Evolutionary conservation across 1,284 basidiomycete genomes (phyloP).

Genomic region (Pseudozyma sp.): DNA sequence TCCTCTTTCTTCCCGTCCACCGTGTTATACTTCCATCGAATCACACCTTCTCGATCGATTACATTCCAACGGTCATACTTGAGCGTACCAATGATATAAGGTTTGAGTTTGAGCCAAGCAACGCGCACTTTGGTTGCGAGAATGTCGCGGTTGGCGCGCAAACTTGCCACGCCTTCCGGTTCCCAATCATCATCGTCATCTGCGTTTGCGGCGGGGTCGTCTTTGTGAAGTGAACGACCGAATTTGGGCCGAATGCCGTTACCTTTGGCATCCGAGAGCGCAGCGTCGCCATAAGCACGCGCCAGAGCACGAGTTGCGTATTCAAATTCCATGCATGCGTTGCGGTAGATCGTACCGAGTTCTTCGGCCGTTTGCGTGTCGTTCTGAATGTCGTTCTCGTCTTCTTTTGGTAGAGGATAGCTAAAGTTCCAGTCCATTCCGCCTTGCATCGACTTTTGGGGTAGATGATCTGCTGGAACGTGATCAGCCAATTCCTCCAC

Average conservation of each 20-base stretch:
- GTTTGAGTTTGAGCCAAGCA: constrained; percentile 58
- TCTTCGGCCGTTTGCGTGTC: constrained; percentile 36
- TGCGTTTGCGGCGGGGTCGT: constrained; percentile 4
- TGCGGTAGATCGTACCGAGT: constrained; percentile 33
- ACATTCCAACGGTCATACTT: constrained; percentile 55
- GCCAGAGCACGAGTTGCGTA: constrained; percentile 52
- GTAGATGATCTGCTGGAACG: constrained; percentile 53
- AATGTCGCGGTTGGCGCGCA: constrained; percentile 60
- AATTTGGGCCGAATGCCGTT: constrained; percentile 27
- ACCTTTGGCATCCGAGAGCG: constrained; percentile 32
- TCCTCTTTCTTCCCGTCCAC: constrained; percentile 48
- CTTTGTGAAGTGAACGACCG: constrained; percentile 16
- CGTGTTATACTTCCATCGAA: constrained; percentile 56
- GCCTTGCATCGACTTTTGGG: constrained; percentile 53
- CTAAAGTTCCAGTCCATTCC: constrained; percentile 54
- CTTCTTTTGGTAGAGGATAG: constrained; percentile 45
- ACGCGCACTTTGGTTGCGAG: constrained; percentile 62
- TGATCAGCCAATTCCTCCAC: constrained; percentile 57
- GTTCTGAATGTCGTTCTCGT: constrained; percentile 57
- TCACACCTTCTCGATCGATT: constrained; percentile 44
- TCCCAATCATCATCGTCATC: constrained; percentile 51
- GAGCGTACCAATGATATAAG: constrained; percentile 58
- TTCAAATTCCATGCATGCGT: constrained; percentile 55
- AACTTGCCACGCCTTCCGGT: constrained; percentile 36
- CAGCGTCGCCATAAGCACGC: constrained; percentile 36